Evolutionary conservation across 2,329 filamentous ascomycete genomes (phyloP), one percentile per base, ranked within the genome.

Genomic region (Aspergillus piperis): DNA sequence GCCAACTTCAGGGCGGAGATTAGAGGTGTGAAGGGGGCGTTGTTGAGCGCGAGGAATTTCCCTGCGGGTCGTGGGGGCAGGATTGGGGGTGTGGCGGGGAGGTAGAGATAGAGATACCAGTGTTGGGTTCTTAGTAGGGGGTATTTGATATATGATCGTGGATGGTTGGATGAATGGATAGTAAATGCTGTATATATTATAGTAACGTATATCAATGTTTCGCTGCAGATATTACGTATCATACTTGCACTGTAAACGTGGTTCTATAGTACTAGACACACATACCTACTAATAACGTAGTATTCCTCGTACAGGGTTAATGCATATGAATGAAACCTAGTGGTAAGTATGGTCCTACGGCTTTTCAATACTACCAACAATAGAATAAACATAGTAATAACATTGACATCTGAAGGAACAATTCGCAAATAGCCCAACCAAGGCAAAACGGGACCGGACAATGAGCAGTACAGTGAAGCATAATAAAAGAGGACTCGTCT

Each of bases 21-120:
- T 55, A 75, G 85, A 58, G 81, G 83, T 36, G 82, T 88, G 19
- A 89, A 89, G 72, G 86, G 86, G 11, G 84, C 86, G 2, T 76
- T 89, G 58, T 70, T 89, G 62, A 87, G 84, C 70, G 84, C 86
- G 8, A 83, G 84, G 63, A 85, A 87, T 62, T 89, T 89, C 64
- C 84, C 82, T 38, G 62, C 74, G 11, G 70, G 73, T 57, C 70
- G 72, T 8, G 71, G 68, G 7, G 68, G 68, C 17, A 64, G 69
- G 25, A 63, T 69, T 23, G 67, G 65, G n/a, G 64, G 64, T 48
- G 27, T 67, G 47, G 61, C 59, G 36, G 38, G 44, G 7, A 48
- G 61, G 58, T 62, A 54, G 2, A 21, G 39, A 19, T 11, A 5
- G 10, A 17, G 15, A 15, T 36, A 36, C 11, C 11, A 30, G 25